These are phyloP conservation scores for Priceomyces castillae DNA, from an alignment of 805 yeast species.

Conservation along the genomic window DNA sequence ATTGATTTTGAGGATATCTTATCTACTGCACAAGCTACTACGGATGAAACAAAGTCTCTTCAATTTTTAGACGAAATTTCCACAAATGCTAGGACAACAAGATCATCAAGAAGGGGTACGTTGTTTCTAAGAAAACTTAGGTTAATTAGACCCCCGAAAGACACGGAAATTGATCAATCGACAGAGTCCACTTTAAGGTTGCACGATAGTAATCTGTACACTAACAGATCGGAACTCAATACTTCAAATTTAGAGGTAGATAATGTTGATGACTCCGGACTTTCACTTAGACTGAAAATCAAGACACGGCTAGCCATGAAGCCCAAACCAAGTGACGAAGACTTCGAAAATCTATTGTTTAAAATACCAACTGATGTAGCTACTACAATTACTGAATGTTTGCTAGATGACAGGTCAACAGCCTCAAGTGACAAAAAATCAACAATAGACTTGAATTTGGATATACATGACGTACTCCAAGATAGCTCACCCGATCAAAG, in stretches of 20 bases:
- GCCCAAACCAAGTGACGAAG: conserved; percentile 1
- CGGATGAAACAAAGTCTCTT: background rate
- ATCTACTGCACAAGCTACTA: conserved; percentile 2
- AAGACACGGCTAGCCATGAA: conserved; percentile 4
- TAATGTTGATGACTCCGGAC: background rate
- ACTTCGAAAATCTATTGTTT: background rate
- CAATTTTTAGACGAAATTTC: background rate
- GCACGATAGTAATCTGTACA: background rate
- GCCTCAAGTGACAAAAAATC: background rate
- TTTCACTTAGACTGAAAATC: conserved; percentile 6
- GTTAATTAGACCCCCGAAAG: background rate
- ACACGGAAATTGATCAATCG: background rate
- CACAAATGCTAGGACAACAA: background rate
- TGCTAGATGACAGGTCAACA: conserved; percentile 3
- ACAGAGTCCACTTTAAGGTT: background rate
- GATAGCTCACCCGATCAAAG: background rate
- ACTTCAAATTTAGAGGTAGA: background rate
- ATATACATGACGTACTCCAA: conserved; percentile 1
- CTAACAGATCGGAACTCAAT: background rate
- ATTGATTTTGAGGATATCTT: background rate
- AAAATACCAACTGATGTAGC: conserved; percentile 4
- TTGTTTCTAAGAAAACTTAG: background rate
- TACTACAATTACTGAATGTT: conserved; percentile 6
- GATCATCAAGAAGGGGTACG: background rate
- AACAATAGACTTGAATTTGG: conserved; percentile 3